Evolutionary conservation across 2,329 filamentous ascomycete genomes (phyloP).

Genomic region (Sclerotinia glacialis): DNA sequence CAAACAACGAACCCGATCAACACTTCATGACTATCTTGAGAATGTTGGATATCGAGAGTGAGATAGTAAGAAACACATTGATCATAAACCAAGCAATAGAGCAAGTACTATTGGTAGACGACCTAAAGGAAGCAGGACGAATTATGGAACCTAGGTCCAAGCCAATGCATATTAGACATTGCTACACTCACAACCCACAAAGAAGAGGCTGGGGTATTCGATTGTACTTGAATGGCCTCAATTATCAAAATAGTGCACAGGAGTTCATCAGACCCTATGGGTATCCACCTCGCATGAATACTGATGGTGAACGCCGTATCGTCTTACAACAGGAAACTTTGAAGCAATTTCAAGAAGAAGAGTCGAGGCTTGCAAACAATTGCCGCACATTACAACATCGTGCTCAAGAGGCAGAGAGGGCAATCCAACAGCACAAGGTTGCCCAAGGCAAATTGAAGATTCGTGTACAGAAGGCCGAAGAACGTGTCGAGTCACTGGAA

Average conservation of each 20-base stretch:
- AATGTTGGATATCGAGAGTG: slow-evolving; percentile 77
- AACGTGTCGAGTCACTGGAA: slow-evolving; percentile 51
- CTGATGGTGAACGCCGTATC: slow-evolving; percentile 69
- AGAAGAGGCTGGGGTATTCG: slow-evolving; percentile 59
- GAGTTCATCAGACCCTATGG: slow-evolving; percentile 45
- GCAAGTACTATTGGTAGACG: slow-evolving; percentile 74
- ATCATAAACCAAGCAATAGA: slow-evolving; percentile 83
- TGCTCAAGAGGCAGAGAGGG: slow-evolving; percentile 49
- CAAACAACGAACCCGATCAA: slow-evolving; percentile 69
- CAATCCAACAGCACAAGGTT: slow-evolving; percentile 50
- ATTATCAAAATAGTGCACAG: slow-evolving; percentile 44
- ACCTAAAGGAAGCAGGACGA: slow-evolving; percentile 62
- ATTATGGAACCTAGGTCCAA: slow-evolving; percentile 62
- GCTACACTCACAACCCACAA: slow-evolving; percentile 65
- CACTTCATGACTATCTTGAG: slow-evolving; percentile 75
- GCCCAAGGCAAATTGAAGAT: slow-evolving; percentile 50
- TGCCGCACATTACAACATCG: slow-evolving; percentile 43
- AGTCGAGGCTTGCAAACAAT: slow-evolving; percentile 46
- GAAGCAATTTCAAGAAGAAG: slow-evolving; percentile 54
- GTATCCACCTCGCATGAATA: slow-evolving; percentile 68
- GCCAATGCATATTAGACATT: slow-evolving; percentile 69
- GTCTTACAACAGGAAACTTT: slow-evolving; percentile 49
- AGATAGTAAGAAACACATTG: slow-evolving; percentile 73
- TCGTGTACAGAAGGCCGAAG: slow-evolving; percentile 57
- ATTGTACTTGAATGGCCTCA: slow-evolving; percentile 49